These are phyloP conservation scores for Lepiota venenata DNA, from an alignment of 768 basidiomycete species.

Conservation along the genomic window DNA sequence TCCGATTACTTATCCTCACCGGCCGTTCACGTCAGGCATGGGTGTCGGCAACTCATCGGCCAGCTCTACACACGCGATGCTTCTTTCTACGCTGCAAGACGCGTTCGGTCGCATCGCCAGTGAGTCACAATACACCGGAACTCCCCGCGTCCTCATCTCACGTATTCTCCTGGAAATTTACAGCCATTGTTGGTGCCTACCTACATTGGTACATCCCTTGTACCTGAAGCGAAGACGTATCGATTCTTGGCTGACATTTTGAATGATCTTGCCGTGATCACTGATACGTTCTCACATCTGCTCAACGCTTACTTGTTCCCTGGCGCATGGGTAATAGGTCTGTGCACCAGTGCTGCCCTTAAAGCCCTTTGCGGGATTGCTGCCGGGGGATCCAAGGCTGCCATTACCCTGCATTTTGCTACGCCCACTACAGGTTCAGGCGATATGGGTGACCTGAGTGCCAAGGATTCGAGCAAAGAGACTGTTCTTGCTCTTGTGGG, in stretches of 20 bases:
- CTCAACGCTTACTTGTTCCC: slow-evolving; percentile 38
- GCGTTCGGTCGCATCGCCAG: slow-evolving; percentile 61
- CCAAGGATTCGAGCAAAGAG: slow-evolving; percentile 71
- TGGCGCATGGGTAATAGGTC: slow-evolving; percentile 40
- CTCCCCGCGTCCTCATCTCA: background rate
- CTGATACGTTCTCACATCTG: slow-evolving; percentile 59
- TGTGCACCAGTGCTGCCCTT: slow-evolving; percentile 58
- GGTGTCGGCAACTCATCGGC: slow-evolving; percentile 70
- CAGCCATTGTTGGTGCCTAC: slow-evolving; percentile 64
- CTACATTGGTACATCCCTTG: slow-evolving; percentile 59
- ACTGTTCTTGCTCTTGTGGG: slow-evolving; percentile 65
- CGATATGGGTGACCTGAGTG: slow-evolving; percentile 68
- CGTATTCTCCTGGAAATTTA: background rate
- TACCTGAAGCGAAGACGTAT: slow-evolving; percentile 69
- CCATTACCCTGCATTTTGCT: slow-evolving; percentile 65
- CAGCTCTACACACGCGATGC: slow-evolving; percentile 61
- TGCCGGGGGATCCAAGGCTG: slow-evolving; percentile 68
- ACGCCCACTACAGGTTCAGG: slow-evolving; percentile 46
- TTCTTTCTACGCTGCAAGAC: slow-evolving; percentile 66
- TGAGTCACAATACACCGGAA: slow-evolving; percentile 24
- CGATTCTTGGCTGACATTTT: slow-evolving; percentile 64
- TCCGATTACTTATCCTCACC: background rate
- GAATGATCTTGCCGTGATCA: slow-evolving; percentile 56
- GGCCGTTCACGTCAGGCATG: slow-evolving; percentile 37
- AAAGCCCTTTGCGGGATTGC: slow-evolving; percentile 60